Evolutionary conservation across 768 basidiomycete genomes (phyloP).

Genomic region (Lentinula guzmanii): DNA sequence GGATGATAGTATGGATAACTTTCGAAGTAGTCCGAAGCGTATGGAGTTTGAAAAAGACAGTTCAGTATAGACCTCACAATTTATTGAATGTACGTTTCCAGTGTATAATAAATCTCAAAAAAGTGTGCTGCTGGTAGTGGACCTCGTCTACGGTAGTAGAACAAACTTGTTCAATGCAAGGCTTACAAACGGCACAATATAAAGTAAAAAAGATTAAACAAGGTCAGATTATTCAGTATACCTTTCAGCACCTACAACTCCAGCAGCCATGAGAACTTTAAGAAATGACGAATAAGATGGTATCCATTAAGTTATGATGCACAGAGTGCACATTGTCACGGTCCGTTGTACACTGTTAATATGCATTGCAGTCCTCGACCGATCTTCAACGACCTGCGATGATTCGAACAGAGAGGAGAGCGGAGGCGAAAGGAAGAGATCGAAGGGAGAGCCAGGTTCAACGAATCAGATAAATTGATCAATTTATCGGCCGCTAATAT

Average conservation of each 20-base stretch:
- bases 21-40: background rate
- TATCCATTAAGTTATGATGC: background rate
- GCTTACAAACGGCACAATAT: too few species aligned
- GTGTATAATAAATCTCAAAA: too few species aligned
- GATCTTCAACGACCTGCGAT: background rate
- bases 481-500: slow-evolving; percentile 28
- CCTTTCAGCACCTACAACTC: too few species aligned
- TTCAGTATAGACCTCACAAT: background rate
- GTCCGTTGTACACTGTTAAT: background rate
- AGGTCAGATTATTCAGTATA: too few species aligned
- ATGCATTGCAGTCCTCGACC: background rate
- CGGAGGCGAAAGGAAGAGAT: background rate
- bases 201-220: too few species aligned
- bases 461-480: background rate
- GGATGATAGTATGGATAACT: background rate
- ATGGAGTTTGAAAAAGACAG: background rate
- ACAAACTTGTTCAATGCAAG: too few species aligned
- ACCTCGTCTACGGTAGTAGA: too few species aligned
- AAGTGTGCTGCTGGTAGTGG: too few species aligned
- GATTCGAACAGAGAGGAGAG: background rate
- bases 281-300: background rate
- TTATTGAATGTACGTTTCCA: too few species aligned
- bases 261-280: background rate
- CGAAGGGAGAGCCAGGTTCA: background rate
- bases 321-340: background rate